Evolutionary conservation across 1,284 basidiomycete genomes (phyloP).

Genomic region (Singerocomus rubriflavus): DNA sequence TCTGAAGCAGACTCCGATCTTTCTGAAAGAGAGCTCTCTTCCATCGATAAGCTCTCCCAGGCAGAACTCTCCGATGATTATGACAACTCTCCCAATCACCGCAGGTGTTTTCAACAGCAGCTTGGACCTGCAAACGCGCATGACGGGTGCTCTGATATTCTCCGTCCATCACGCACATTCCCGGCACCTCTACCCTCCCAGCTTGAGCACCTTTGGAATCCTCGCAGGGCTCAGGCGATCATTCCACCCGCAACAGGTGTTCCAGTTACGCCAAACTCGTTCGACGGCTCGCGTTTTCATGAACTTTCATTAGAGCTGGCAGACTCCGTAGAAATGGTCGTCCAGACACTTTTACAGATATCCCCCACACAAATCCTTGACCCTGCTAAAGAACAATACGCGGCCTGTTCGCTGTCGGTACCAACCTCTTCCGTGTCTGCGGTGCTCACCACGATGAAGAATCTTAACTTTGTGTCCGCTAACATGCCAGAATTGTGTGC

Average conservation of each 20-base stretch:
- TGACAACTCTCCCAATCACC: constrained; percentile 25
- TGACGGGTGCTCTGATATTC: constrained; percentile 35
- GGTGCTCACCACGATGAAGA: constrained; percentile 85
- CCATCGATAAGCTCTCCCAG: constrained; percentile 31
- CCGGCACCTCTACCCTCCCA: constrained; percentile 72
- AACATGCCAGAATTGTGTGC: constrained; percentile 57
- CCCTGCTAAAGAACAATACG: constrained; percentile 87
- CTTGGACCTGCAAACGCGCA: constrained; percentile 13
- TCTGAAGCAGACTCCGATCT: constrained; percentile 50
- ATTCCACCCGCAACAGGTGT: constrained; percentile 1
- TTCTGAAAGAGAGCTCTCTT: constrained; percentile 41
- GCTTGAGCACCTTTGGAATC: constrained; percentile 64
- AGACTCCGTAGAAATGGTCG: constrained; percentile 82
- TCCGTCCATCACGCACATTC: constrained; percentile 63
- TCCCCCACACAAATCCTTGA: constrained; percentile 88
- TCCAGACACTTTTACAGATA: constrained; percentile 85
- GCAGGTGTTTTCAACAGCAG: constrained; percentile 27
- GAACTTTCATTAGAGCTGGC: constrained; percentile 80
- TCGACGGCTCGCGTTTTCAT: constrained; percentile 45
- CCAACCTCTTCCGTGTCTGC: constrained; percentile 86
- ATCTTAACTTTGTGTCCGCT: constrained; percentile 85
- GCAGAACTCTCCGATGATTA: constrained; percentile 35
- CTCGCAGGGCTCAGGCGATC: constrained; percentile 39
- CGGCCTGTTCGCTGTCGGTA: constrained; percentile 79
- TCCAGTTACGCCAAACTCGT: constrained; percentile 4